phyloP scores from a whole-genome alignment of 2,329 filamentous ascomycete genomes.

The Aspergillus fructus region DNA sequence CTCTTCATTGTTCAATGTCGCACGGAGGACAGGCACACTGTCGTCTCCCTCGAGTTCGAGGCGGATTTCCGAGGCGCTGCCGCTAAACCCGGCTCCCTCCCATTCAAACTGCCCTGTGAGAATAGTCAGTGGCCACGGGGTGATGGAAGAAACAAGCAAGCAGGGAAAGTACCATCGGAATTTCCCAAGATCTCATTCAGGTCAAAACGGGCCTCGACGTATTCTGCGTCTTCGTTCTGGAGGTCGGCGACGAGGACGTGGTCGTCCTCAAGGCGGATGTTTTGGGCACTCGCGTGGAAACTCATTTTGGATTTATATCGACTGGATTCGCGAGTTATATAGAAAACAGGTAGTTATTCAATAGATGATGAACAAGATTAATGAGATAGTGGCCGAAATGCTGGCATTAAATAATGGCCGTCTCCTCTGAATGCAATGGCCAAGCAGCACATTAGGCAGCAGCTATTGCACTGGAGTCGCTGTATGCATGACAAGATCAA shows the following conservation, averaged over 20 bases:
- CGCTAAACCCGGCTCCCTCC: constrained; percentile 15
- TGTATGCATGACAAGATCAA: neutral
- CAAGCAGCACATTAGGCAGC: neutral
- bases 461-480: neutral
- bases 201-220: constrained; percentile 10
- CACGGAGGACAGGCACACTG: constrained; percentile 20
- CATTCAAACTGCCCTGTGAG: constrained; percentile 18
- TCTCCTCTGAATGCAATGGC: neutral
- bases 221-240: constrained; percentile 4
- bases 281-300: constrained; percentile 19
- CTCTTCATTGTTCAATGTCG: neutral
- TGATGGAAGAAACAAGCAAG: neutral
- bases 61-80: constrained; percentile 9
- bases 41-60: constrained; percentile 18
- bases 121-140: neutral
- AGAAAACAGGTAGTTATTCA: neutral
- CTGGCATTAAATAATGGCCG: neutral
- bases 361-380: neutral
- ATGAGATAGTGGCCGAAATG: neutral
- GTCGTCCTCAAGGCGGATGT: constrained; percentile 15
- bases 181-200: constrained; percentile 20
- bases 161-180: constrained; percentile 12
- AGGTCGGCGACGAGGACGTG: constrained; percentile 16
- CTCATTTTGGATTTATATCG: constrained; percentile 15
- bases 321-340: neutral